Conservation (phyloP, 1,284 basidiomycete genomes). For the Moesziomyces antarcticus region DNA sequence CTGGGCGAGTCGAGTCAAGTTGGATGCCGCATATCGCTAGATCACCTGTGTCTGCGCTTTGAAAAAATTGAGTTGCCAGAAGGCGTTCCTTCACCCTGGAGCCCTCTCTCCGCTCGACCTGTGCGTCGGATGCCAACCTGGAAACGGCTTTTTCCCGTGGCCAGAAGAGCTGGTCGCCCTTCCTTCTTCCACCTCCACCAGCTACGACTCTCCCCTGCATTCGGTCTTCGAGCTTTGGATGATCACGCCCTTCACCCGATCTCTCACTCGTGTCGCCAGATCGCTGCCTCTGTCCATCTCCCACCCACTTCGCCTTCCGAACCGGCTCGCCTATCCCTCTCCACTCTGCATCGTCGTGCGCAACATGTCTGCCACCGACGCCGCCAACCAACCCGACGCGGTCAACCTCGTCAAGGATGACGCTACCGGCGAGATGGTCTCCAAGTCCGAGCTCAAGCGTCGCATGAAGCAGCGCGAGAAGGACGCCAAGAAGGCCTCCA, state of each 20-base stretch:
- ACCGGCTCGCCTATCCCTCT: conserved; percentile 1
- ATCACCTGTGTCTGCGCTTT: too few species aligned
- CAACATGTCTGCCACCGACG: conserved; percentile 48
- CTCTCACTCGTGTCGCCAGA: conserved; percentile 16
- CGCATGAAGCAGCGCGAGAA: conserved; percentile 75
- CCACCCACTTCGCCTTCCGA: conserved; percentile 2
- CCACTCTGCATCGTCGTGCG: conserved; percentile 4
- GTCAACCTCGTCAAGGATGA: conserved; percentile 64
- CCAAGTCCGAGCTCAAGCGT: conserved; percentile 66
- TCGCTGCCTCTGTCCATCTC: conserved; percentile 19
- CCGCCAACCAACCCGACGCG: conserved; percentile 40
- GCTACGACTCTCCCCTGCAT: neutral
- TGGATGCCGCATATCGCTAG: too few species aligned
- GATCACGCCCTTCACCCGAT: conserved; percentile 36
- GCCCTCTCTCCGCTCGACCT: neutral
- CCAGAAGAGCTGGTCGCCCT: too few species aligned
- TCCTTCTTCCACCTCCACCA: conserved; percentile 5
- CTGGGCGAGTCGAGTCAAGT: too few species aligned
- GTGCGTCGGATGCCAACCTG: neutral
- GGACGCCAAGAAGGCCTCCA: conserved; percentile 85
- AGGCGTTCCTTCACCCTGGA: too few species aligned
- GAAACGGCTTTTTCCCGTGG: too few species aligned
- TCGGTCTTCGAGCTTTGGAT: conserved; percentile 24
- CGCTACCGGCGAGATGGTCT: conserved; percentile 66
- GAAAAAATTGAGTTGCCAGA: too few species aligned